phyloP scores from a whole-genome alignment of 2,329 filamentous ascomycete species.

The Fusarium chuoi region DNA sequence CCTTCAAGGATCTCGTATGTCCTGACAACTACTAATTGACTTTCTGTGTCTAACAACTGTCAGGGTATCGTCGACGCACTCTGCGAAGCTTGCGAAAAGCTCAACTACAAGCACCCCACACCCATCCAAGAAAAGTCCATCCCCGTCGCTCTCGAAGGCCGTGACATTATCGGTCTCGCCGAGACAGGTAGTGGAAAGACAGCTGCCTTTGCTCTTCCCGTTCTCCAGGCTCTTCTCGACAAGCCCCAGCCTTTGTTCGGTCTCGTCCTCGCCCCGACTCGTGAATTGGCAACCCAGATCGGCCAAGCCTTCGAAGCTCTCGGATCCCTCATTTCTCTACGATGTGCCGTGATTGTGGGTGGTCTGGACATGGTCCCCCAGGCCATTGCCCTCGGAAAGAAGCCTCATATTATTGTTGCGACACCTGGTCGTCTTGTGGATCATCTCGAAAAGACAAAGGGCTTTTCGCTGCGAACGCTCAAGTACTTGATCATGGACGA shows the following conservation, averaged over 20 bases:
- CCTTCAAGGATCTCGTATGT: constrained; percentile 72
- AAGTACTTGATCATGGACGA: constrained; percentile 97
- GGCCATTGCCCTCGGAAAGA: constrained; percentile 91
- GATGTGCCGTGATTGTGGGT: constrained; percentile 87
- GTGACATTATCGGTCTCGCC: constrained; percentile 92
- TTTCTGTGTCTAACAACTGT: constrained; percentile 18
- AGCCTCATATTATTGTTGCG: constrained; percentile 92
- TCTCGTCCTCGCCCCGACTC: constrained; percentile 91
- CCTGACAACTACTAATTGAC: too few relatives aligned
- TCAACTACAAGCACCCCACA: constrained; percentile 88
- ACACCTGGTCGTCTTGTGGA: constrained; percentile 91
- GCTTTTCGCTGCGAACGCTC: constrained; percentile 83
- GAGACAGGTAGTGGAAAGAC: constrained; percentile 98
- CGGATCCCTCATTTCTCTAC: constrained; percentile 86
- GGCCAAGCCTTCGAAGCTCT: constrained; percentile 87
- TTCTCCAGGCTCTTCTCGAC: constrained; percentile 89
- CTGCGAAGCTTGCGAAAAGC: constrained; percentile 84
- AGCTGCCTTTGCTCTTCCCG: constrained; percentile 91
- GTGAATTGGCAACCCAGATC: constrained; percentile 93
- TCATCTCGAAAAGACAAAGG: constrained; percentile 96
- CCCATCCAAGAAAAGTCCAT: constrained; percentile 90
- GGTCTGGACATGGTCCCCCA: constrained; percentile 97
- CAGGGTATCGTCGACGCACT: constrained; percentile 86
- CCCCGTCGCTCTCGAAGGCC: constrained; percentile 78
- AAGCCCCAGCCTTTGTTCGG: constrained; percentile 87